Evolutionary conservation across 441 rosid genomes (phyloP), one percentile per base, ranked within the genome.

Genomic region (Corymbia citriodora): DNA sequence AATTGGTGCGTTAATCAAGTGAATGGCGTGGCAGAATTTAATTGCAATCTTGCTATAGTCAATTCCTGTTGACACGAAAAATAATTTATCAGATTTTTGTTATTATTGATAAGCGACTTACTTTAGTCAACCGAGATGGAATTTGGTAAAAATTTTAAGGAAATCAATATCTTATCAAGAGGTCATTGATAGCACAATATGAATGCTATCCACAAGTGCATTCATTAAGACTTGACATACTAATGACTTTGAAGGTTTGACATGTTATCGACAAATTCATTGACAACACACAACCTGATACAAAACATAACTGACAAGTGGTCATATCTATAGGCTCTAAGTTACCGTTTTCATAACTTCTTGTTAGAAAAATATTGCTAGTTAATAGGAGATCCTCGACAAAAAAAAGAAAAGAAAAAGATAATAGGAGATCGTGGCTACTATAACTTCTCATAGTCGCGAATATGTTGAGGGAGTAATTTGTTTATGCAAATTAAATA

Each of bases 181-280:
- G 23, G 10, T 1, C n/a, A 23, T 40, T 2, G 18, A 72, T 0
- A 10, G 0, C 1, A 1, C 2, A 10, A 19, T 2, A 1, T 72
- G 27, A 72, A 72, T 4, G 3, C 19, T 18, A 19, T 19, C 1
- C 4, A 19, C 4, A 1, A 19, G 4, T 18, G 13, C 36, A 11
- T 70, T 33, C 13, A 70, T 68, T 0, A 9, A 36, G 1, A 72
- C 13, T 36, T 36, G 14, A 72, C 27, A 36, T 36, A 15, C 19
- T 19, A 72, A 40, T 40, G 45, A 40, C 45, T 40, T 40, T 40
- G 45, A 40, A 40, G 5, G 45, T 40, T 40, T 40, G 45, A 72
- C 27, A 36, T 36, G 29, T 36, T 19, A 72, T 36, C 23, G 6
- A 36, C 12, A 72, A 72, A 33, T 49, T 72, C 27, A 36, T 10